phyloP scores from a whole-genome alignment of 495 filamentous ascomycete species.

The Talaromyces proteolyticus region DNA sequence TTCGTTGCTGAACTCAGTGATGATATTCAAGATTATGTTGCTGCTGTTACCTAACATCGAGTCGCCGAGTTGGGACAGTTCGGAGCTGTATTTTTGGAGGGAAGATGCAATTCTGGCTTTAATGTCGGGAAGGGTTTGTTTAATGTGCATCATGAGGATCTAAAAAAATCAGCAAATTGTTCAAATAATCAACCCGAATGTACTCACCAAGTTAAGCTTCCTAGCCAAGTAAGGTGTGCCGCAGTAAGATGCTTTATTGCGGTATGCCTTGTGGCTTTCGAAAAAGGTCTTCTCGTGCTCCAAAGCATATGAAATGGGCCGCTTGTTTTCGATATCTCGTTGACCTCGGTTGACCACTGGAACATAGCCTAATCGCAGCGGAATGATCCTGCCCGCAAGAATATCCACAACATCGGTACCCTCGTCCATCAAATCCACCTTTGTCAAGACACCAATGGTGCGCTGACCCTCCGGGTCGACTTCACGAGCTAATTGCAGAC shows the following conservation, averaged over 20 bases:
- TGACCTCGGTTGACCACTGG: conserved; percentile 99
- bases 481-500: conserved; percentile 91
- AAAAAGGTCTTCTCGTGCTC: conserved; percentile 97
- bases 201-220: conserved; percentile 81
- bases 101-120: conserved; percentile 90
- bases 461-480: conserved; percentile 97
- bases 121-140: conserved; percentile 98
- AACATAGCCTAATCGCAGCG: conserved; percentile 91
- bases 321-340: conserved; percentile 96
- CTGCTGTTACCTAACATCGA: conserved; percentile 94
- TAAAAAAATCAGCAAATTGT: conserved; percentile 16
- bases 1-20: conserved; percentile 97
- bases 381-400: conserved; percentile 95
- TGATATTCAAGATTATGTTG: conserved; percentile 96
- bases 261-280: conserved; percentile 96
- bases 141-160: conserved; percentile 99
- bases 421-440: conserved; percentile 99
- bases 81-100: conserved; percentile 83
- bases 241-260: conserved; percentile 98
- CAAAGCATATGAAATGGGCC: conserved; percentile 84
- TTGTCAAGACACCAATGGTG: conserved; percentile 97
- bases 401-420: conserved; percentile 99
- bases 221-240: conserved; percentile 94
- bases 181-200: neutral
- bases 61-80: conserved; percentile 80